Evolutionary conservation across 1,284 basidiomycete genomes (phyloP).

Genomic region (Vanrija pseudolonga): DNA sequence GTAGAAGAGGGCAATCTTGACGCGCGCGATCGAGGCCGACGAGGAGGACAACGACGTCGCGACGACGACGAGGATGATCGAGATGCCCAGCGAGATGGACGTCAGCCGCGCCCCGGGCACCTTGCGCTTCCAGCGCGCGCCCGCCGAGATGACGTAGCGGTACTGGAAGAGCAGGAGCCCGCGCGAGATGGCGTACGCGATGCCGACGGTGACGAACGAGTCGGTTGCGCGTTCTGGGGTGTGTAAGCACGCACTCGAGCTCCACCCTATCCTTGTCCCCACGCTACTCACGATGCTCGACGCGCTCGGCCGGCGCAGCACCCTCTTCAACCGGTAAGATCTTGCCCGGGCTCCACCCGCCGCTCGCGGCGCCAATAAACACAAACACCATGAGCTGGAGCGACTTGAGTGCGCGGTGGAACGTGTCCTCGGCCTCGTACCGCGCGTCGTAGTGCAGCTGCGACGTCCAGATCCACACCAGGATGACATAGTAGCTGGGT

Average conservation of each 20-base stretch:
- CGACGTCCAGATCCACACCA: slow-evolving; percentile 31
- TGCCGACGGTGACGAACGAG: slow-evolving; percentile 24
- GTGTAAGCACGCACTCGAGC: not conserved
- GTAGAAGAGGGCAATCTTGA: slow-evolving; percentile 30
- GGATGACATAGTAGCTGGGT: slow-evolving; percentile 23
- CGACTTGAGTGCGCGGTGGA: slow-evolving; percentile 26
- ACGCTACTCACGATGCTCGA: slow-evolving; percentile 1
- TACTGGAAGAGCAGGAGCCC: slow-evolving; percentile 24
- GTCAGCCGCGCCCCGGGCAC: not conserved
- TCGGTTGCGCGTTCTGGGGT: slow-evolving; percentile 1
- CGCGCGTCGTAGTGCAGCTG: slow-evolving; percentile 35
- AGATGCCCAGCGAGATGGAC: slow-evolving; percentile 9
- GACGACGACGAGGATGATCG: slow-evolving; percentile 16
- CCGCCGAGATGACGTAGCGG: not conserved
- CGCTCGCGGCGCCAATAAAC: slow-evolving; percentile 31
- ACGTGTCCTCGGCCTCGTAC: slow-evolving; percentile 29
- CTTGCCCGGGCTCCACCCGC: slow-evolving; percentile 20
- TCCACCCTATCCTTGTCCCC: not conserved
- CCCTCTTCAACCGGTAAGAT: not conserved
- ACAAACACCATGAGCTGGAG: slow-evolving; percentile 31
- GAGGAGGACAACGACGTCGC: slow-evolving; percentile 14
- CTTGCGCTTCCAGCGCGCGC: not conserved
- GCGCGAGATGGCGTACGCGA: slow-evolving; percentile 21
- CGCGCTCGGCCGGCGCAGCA: not conserved
- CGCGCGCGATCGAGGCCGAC: not conserved